Evolutionary conservation across 352 stramenopile species (phyloP).

Genomic region (Phytophthora citrophthora): DNA sequence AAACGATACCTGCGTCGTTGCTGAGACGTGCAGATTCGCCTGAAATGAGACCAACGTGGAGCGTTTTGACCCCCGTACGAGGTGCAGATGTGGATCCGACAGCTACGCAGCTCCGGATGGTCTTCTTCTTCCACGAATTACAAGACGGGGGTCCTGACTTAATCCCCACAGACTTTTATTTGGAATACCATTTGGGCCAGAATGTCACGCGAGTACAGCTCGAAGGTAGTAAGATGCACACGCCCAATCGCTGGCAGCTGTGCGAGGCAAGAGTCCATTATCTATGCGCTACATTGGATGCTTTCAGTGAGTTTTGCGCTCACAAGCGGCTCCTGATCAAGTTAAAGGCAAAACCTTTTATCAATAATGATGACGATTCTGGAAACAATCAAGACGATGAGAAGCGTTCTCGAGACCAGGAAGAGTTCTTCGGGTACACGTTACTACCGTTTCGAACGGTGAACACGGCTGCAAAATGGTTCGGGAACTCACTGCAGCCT

Average conservation of each 20-base stretch:
- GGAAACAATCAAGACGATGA: neutral
- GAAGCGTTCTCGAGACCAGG: conserved; percentile 5
- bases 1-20: conserved; percentile 28
- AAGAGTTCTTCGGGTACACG: conserved; percentile 61
- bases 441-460: conserved; percentile 63
- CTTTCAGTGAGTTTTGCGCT: conserved; percentile 70
- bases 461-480: conserved; percentile 63
- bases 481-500: conserved; percentile 51
- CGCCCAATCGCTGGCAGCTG: conserved; percentile 82
- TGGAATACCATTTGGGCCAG: conserved; percentile 84
- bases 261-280: conserved; percentile 80
- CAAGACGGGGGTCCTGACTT: conserved; percentile 69
- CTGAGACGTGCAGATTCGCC: conserved; percentile 23
- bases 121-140: conserved; percentile 87
- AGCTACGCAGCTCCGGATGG: conserved; percentile 63
- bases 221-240: conserved; percentile 82
- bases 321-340: conserved; percentile 76
- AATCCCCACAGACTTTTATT: conserved; percentile 68
- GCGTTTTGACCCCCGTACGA: conserved; percentile 12
- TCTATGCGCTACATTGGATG: conserved; percentile 65
- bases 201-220: conserved; percentile 60
- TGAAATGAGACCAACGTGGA: conserved; percentile 22
- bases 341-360: conserved; percentile 48
- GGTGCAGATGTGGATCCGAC: conserved; percentile 78
- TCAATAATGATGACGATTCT: neutral